A percentile compares a stretch with the other conserved stretches of the same genome.
Evolutionary conservation across 805 yeast genomes (phyloP).

Genomic region (Metschnikowia arizonensis): DNA sequence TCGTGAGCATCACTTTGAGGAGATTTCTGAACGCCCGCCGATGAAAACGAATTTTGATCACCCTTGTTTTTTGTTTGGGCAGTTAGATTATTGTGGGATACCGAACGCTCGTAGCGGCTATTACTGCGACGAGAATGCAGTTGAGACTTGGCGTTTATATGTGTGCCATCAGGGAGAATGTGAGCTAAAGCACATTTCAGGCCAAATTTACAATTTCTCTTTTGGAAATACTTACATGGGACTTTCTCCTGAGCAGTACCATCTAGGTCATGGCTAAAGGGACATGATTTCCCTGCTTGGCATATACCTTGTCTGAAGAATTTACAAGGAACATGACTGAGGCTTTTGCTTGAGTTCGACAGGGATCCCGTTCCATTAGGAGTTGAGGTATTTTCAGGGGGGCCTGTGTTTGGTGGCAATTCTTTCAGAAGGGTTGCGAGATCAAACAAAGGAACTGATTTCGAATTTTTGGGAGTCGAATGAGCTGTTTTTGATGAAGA

Average conservation of each 20-base stretch:
- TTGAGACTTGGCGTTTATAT: constrained; percentile 50
- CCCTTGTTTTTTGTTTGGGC: neutral
- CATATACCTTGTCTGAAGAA: constrained; percentile 89
- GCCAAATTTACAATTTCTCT: constrained; percentile 97
- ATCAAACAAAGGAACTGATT: constrained; percentile 8
- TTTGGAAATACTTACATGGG: constrained; percentile 90
- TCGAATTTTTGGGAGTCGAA: neutral
- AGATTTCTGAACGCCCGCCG: neutral
- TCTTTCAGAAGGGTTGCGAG: constrained; percentile 9
- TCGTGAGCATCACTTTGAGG: neutral
- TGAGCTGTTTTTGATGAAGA: neutral
- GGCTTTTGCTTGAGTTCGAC: constrained; percentile 38
- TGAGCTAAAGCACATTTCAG: constrained; percentile 92
- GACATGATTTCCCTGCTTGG: constrained; percentile 91
- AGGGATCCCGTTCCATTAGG: constrained; percentile 8
- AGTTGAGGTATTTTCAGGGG: constrained; percentile 10
- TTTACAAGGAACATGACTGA: constrained; percentile 95
- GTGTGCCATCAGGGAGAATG: constrained; percentile 81
- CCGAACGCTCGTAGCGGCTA: constrained; percentile 8
- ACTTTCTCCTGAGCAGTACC: constrained; percentile 47
- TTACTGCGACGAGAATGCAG: constrained; percentile 10
- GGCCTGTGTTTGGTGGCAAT: constrained; percentile 20
- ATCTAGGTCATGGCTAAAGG: constrained; percentile 77
- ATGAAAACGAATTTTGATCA: neutral
- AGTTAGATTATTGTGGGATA: neutral